Evolutionary conservation across 805 yeast genomes (phyloP), one percentile per base, ranked within the genome.

Genomic region (Wickerhamomyces mucosus): DNA sequence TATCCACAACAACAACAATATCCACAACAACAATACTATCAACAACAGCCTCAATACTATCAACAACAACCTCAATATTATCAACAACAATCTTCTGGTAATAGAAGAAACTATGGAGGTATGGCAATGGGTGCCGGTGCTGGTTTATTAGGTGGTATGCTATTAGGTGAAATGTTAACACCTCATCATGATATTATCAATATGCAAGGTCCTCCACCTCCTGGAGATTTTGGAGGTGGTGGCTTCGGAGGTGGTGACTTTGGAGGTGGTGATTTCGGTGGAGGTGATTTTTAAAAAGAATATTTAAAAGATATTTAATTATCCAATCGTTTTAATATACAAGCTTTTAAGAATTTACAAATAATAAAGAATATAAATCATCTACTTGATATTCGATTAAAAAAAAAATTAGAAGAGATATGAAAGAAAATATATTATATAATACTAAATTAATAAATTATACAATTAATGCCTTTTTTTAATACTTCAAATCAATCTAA

Each of bases 401-500:
- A n/a, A n/a, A n/a, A n/a, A n/a, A n/a, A n/a, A n/a, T n/a, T n/a
- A n/a, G n/a, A n/a, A n/a, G n/a, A n/a, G n/a, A n/a, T n/a, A n/a
- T n/a, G n/a, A n/a, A n/a, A n/a, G n/a, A n/a, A n/a, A n/a, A n/a
- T n/a, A n/a, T n/a, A n/a, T n/a, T n/a, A 11, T 21, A 21, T 24
- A 15, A 19, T 17, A 18, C 5, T 11, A 24, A 21, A 7, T 21
- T 6, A 21, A 21, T 21, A 21, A 21, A 21, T 21, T 26, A 20
- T 18, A 30, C 27, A 21, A 14, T 24, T 22, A 25, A 21, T n/a
- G n/a, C n/a, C n/a, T n/a, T n/a, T n/a, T n/a, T n/a, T n/a, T 22
- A 27, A 26, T 26, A 36, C 32, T 39, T 46, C 51, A 20, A 27
- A 26, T 21, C 22, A 26, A 32, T 56, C 74, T 89, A 89, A 75